Base-by-base conservation (phyloP, 2,329 filamentous ascomycete species). In the Fusarium equiseti region DNA sequence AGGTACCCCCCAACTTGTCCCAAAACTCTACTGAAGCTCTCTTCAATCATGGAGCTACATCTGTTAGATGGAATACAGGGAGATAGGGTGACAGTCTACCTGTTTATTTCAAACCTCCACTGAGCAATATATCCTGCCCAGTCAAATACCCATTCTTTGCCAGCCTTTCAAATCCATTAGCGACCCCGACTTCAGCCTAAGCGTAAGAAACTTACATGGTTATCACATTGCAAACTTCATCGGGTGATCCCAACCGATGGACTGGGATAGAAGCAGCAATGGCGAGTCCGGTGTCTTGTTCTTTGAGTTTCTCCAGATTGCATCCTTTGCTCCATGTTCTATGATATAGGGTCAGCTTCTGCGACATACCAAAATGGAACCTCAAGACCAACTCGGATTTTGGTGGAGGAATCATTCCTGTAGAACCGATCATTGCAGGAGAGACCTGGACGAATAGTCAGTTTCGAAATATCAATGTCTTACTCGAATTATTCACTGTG, bases 401-500 rank as follows among this genome's bases (percentile, higher is more conserved):
- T 2, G 79, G 78, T 1, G 74, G 72, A 3, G 78, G 76, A 38
- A 80, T 80, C 78, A 80, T 79, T 40, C 77, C 79, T 11, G 79
- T 80, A 4, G 74, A 71, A 1, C 77, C 79, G 43, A 80, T 80
- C 77, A 80, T 79, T n/a, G 79, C 79, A 3, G 79, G 79, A 5
- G 76, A 63, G 4, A 80, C 75, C 78, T 79, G n/a, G 11, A 22
- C 1, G 32, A 22, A 15, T 5, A 13, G 26, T 45, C 1, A n/a
- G 45, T n/a, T 18, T 12, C 16, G 12, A 24, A 5, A 29, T 16
- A 18, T 15, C 20, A 32, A 38, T 6, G n/a, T 13, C 8, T 3
- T 2, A 10, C 1, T 24, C 6, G 0, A 22, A 18, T 1, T 12
- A 46, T 76, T 68, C 48, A 79, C 78, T 15, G 74, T 76, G n/a